Evolutionary conservation across 192 early-diverging fungal genomes (phyloP), one percentile per base, ranked within the genome.

Genomic region (Entomortierella lignicola): DNA sequence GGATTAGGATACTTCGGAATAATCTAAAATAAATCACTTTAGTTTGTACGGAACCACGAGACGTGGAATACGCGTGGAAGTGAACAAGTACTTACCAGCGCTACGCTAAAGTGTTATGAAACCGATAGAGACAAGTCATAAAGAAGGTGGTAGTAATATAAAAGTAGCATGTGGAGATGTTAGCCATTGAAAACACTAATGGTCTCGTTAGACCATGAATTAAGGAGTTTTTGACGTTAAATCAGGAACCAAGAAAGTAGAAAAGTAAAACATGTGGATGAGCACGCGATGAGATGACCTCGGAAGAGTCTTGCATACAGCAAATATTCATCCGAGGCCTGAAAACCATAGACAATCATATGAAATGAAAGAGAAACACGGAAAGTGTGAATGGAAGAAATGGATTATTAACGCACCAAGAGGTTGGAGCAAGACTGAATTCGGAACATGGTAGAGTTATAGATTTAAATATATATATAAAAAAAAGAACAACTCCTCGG

Each of bases 351-450:
- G 41, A 50, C 26, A 61, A 25, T 42, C 8, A 59, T 3, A 17
- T 59, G 26, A 42, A 42, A 23, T 34, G 34, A n/a, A n/a, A n/a
- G n/a, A 21, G 32, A 42, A 59, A 59, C 57, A 59, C 57, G 57
- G 39, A 58, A 32, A 59, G 11, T 42, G 43, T 48, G 53, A 39
- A 44, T 20, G 44, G 26, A 37, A 48, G 32, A 52, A 18, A 32
- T 42, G 34, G 51, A 29, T 18, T 29, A 32, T 25, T 13, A 21
- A 70, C 67, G 75, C 63, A 79, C 75, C 75, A 79, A 60, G 67
- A 70, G 60, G 68, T 79, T 79, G 54, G 66, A 55, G 60, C 66
- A 69, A 32, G 74, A 69, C 63, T 79, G 67, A 57, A 79, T 43
- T 48, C 75, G 67, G 67, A 79, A 43, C 75, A 79, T 79, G 48